Evolutionary conservation across 163 green algal species (phyloP), one percentile per base, ranked within the genome.

Genomic region (Chlamydomonas reinhardtii): DNA sequence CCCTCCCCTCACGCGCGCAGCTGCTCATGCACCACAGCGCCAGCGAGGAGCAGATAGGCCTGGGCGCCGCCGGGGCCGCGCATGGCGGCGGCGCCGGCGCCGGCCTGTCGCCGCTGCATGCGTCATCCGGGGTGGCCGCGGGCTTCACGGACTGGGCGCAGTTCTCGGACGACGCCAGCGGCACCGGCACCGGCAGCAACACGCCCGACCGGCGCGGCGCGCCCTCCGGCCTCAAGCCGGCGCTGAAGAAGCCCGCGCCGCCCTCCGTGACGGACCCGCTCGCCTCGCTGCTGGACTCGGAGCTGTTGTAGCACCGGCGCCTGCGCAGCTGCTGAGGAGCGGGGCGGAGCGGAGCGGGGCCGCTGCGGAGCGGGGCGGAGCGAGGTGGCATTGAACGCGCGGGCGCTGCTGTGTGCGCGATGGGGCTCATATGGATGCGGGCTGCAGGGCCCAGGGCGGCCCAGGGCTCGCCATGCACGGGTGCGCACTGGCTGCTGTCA

Each of bases 21-120:
- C 68, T 71, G 68, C n/a, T 62, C 14, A 77, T 85, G 68, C 48
- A 77, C 31, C 68, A 69, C 79, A 78, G 68, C 68, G 68, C 54
- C 24, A 85, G 68, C 29, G 68, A 77, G 34, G 79, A 61, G 32
- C 61, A n/a, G 52, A 85, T 77, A 54, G 32, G 31, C 17, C 0
- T 61, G 54, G 59, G 34, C 8, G 22, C 20, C 59, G 59, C 25
- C 25, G 76, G 43, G 3, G n/a, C 65, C 32, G 19, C 54, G 20
- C 64, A 27, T 0, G 35, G 34, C 52, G 66, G 29, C 22, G 52
- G 34, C 32, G 9, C 52, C 56, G 5, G 29, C 27, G 17, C n/a
- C n/a, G 43, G 17, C 1, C n/a, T 69, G 66, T 56, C 39, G 43
- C 59, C 31, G 29, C 48, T 74, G 11, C 59, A 61, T n/a, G n/a